phyloP scores from a whole-genome alignment of 768 basidiomycete genomes.

The Rhodocollybia butyracea region DNA sequence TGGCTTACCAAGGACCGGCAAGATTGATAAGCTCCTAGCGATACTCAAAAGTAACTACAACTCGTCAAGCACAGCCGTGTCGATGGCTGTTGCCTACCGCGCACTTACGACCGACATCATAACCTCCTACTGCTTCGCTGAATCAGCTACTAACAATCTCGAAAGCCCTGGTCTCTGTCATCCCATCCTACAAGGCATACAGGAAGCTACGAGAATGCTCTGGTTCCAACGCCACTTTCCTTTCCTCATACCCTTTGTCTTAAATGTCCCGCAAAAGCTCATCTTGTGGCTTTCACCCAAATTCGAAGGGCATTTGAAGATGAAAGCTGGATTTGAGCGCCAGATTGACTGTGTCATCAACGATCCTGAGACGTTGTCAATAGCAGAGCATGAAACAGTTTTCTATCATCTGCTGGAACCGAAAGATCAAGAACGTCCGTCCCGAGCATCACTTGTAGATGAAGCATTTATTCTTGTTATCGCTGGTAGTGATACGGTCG shows the following conservation, averaged over 20 bases:
- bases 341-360: no score
- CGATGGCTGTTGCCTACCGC: slow-evolving; percentile 39
- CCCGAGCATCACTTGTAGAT: slow-evolving; percentile 20
- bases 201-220: slow-evolving; percentile 24
- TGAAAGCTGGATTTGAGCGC: slow-evolving; percentile 10
- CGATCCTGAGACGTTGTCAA: no score
- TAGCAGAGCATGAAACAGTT: no score
- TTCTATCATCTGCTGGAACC: slow-evolving; percentile 19
- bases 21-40: slow-evolving; percentile 32
- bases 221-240: slow-evolving; percentile 31
- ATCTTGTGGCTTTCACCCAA: slow-evolving; percentile 2
- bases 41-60: slow-evolving; percentile 10
- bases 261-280: slow-evolving; percentile 13
- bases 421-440: slow-evolving; percentile 8
- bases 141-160: slow-evolving; percentile 27
- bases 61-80: slow-evolving; percentile 18
- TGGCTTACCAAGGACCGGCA: background rate
- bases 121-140: slow-evolving; percentile 37
- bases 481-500: slow-evolving; percentile 37
- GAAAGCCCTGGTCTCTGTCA: slow-evolving; percentile 29
- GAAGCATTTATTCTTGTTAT: slow-evolving; percentile 35
- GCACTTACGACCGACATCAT: slow-evolving; percentile 42
- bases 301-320: slow-evolving; percentile 10
- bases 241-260: slow-evolving; percentile 17
- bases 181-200: slow-evolving; percentile 30